Percentiles rank a stretch among this genome's conserved stretches.
These are phyloP conservation scores for Austroboletus niveus DNA, from an alignment of 1,284 basidiomycete genomes.

Conservation along the genomic window DNA sequence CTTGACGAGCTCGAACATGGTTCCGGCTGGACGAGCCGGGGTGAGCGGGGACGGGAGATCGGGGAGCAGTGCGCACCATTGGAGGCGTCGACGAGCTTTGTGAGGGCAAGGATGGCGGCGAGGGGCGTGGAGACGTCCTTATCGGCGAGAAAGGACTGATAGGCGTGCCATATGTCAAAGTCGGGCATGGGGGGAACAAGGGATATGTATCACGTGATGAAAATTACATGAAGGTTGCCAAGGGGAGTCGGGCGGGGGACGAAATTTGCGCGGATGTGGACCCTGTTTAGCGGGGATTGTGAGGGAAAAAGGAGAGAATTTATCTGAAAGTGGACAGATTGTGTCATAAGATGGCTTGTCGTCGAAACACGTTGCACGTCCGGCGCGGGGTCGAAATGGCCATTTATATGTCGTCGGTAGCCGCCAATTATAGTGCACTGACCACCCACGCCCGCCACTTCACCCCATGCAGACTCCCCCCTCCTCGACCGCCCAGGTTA, in stretches of 20 bases:
- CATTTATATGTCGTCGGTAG: conserved; percentile 46
- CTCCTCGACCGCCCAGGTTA: conserved; percentile 53
- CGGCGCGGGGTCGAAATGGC: conserved; percentile 43
- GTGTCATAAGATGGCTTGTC: conserved; percentile 34
- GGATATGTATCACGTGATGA: background rate
- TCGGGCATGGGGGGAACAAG: conserved; percentile 4
- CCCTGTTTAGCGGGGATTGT: conserved; percentile 8
- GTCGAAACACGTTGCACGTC: conserved; percentile 59
- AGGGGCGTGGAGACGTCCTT: conserved; percentile 81
- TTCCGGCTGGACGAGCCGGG: conserved; percentile 54
- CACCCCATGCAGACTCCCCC: conserved; percentile 40
- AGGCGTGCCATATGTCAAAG: conserved; percentile 60
- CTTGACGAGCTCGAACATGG: conserved; percentile 88
- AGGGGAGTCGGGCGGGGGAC: too few species aligned
- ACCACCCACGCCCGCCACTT: conserved; percentile 39
- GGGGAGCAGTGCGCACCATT: conserved; percentile 40
- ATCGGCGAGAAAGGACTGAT: conserved; percentile 53
- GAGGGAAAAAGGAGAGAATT: conserved; percentile 13
- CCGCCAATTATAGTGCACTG: conserved; percentile 42
- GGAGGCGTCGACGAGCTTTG: conserved; percentile 73
- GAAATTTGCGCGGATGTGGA: conserved; percentile 28
- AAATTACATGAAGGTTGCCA: too few species aligned
- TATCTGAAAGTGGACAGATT: conserved; percentile 20
- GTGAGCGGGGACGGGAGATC: conserved; percentile 15
- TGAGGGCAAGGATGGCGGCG: conserved; percentile 82